Evolutionary conservation across 1,284 basidiomycete species (phyloP).

Genomic region (Amylostereum areolatum): DNA sequence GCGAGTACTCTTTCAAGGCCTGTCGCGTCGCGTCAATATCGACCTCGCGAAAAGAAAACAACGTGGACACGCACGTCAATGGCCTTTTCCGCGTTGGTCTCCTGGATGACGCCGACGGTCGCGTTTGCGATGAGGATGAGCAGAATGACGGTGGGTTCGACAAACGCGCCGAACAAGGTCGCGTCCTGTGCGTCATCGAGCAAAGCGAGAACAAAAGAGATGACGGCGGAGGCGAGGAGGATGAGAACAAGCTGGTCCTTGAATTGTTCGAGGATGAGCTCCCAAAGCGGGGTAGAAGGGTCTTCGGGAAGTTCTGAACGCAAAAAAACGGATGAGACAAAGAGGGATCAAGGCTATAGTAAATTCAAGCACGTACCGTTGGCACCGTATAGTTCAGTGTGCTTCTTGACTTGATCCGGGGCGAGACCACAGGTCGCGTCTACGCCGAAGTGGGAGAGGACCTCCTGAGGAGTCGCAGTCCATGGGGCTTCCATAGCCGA

Average conservation of each 20-base stretch:
- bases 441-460: slow-evolving; percentile 62
- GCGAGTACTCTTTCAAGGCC: slow-evolving; percentile 93
- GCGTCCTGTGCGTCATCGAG: slow-evolving; percentile 71
- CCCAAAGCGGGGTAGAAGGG: slow-evolving; percentile 85
- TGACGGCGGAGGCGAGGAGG: slow-evolving; percentile 83
- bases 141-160: slow-evolving; percentile 89
- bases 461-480: slow-evolving; percentile 57
- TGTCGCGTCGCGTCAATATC: slow-evolving; percentile 25
- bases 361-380: slow-evolving; percentile 54
- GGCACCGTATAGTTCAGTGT: slow-evolving; percentile 76
- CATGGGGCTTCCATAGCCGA: slow-evolving; percentile 64
- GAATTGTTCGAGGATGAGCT: slow-evolving; percentile 95
- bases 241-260: slow-evolving; percentile 96
- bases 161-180: slow-evolving; percentile 76
- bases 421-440: slow-evolving; percentile 53
- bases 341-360: not conserved
- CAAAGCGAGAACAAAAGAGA: slow-evolving; percentile 86
- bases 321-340: not conserved
- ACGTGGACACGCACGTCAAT: slow-evolving; percentile 70
- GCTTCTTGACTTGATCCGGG: slow-evolving; percentile 56
- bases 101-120: slow-evolving; percentile 91
- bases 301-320: slow-evolving; percentile 83
- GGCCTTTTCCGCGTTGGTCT: slow-evolving; percentile 90
- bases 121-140: slow-evolving; percentile 93
- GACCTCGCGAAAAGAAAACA: slow-evolving; percentile 3